Percentiles rank a stretch among this genome's conserved stretches.
phyloP scores from a whole-genome alignment of 768 basidiomycete species.

The Rhizopogon salebrosus region DNA sequence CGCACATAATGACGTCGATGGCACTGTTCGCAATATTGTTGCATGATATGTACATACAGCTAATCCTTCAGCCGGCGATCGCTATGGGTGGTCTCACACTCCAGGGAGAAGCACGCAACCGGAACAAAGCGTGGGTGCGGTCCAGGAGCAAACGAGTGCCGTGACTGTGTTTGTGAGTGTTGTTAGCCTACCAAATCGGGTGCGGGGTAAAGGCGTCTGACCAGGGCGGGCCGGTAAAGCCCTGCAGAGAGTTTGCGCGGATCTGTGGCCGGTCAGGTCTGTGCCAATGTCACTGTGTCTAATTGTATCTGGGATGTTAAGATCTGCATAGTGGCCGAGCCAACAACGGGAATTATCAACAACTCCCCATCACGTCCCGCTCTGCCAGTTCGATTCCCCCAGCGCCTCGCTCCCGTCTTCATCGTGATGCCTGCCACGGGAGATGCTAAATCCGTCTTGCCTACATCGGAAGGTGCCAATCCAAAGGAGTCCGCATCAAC shows the following conservation, averaged over 20 bases:
- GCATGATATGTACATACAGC: too few species aligned
- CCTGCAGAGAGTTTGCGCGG: background rate
- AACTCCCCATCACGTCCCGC: constrained; percentile 14
- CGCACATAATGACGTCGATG: background rate
- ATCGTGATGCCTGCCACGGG: constrained; percentile 60
- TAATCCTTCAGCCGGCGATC: too few species aligned
- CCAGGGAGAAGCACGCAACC: background rate
- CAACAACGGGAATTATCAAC: constrained; percentile 8
- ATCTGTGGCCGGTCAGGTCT: background rate
- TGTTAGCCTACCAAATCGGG: background rate
- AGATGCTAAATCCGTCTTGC: constrained; percentile 53
- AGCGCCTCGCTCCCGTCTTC: constrained; percentile 18
- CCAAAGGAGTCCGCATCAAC: constrained; percentile 39
- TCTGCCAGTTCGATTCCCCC: constrained; percentile 14
- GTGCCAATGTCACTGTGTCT: background rate
- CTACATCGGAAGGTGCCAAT: constrained; percentile 59
- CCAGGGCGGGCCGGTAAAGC: background rate
- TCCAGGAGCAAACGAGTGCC: background rate
- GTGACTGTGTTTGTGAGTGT: background rate
- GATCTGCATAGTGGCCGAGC: constrained; percentile 5
- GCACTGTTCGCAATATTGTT: too few species aligned
- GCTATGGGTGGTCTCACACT: background rate
- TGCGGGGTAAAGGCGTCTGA: constrained; percentile 1
- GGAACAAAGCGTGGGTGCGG: background rate
- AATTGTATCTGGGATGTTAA: background rate